Base-by-base conservation (phyloP, 2,329 filamentous ascomycete species). In the Hypoxylon sp. region DNA sequence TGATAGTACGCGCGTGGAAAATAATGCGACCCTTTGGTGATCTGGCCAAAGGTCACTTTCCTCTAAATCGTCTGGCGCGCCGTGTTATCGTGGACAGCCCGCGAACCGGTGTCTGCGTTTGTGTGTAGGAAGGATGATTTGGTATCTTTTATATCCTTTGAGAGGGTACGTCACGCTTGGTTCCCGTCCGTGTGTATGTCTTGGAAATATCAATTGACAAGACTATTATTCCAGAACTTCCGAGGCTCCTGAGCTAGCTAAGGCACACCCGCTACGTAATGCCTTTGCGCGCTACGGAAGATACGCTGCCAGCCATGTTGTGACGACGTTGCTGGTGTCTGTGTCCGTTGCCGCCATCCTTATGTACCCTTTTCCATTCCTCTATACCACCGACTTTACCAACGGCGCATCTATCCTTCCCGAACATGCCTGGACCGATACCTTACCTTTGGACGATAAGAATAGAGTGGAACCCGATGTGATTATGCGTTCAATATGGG, bases 401-500 rank as follows among this genome's bases (percentile, higher is more conserved):
- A 87, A 84, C 65, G 85, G 86, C 59, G 82, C 86, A 16, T 87
- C 87, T 42, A 88, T 85, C 55, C 75, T 91, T 5, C 89, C 89
- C 20, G 85, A 87, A 64, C 87, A 92, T 80, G 88, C 89, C 60
- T 93, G 89, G 89, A 91, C 89, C 17, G 86, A 86, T 26, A 87
- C 87, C 4, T 82, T 84, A 52, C 82, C 86, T 19, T 75, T 89
- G 44, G 72, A 80, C 25, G 80, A 81, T 36, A 75, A 75, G 44
- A 70, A 72, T 3, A 66, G 72, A 17, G 74, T 76, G 32, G 72
- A 76, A 43, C 80, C 86, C 3, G 88, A 93, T 67, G 84, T 93
- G n/a, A 83, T 89, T 47, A 88, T 93, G 83, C 87, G 88, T 60
- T 89, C 89, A 49, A 81, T 90, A 47, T 93, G 89, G 89, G 80